phyloP scores from a whole-genome alignment of 495 filamentous ascomycete genomes.

The Immersiella caudata region DNA sequence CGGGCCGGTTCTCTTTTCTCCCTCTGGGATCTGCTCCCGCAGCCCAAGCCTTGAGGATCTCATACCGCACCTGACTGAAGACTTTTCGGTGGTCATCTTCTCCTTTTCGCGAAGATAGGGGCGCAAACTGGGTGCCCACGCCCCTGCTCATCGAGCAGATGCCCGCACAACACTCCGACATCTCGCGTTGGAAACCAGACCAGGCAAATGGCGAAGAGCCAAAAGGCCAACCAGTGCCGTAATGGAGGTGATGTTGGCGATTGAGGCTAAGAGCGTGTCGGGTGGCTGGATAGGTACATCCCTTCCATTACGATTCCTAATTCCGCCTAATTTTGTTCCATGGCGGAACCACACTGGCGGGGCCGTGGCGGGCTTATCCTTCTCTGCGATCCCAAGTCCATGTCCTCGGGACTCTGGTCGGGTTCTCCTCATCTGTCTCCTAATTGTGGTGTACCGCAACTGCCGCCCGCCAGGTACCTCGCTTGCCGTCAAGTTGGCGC shows the following conservation, averaged over 20 bases:
- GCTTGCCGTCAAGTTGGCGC: constrained; percentile 29
- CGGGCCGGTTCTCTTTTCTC: constrained; percentile 26
- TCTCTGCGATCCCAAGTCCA: constrained; percentile 39
- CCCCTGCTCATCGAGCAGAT: neutral
- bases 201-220: neutral
- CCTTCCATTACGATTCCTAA: constrained; percentile 31
- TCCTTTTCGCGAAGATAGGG: too few relatives aligned
- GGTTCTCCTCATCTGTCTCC: constrained; percentile 19
- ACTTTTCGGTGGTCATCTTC: too few relatives aligned
- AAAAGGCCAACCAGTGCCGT: neutral
- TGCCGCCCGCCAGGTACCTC: constrained; percentile 23
- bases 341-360: constrained; percentile 34
- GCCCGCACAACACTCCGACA: neutral
- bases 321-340: constrained; percentile 30
- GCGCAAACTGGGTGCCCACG: neutral
- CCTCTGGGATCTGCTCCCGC: neutral
- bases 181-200: neutral
- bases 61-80: neutral
- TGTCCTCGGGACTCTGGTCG: constrained; percentile 38
- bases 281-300: constrained; percentile 25
- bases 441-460: constrained; percentile 21
- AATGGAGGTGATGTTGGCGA: neutral
- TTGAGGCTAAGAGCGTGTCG: neutral
- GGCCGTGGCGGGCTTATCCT: constrained; percentile 34
- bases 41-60: neutral